Evolutionary conservation across 805 yeast genomes (phyloP).

Genomic region (Kluyveromyces nonfermentans): DNA sequence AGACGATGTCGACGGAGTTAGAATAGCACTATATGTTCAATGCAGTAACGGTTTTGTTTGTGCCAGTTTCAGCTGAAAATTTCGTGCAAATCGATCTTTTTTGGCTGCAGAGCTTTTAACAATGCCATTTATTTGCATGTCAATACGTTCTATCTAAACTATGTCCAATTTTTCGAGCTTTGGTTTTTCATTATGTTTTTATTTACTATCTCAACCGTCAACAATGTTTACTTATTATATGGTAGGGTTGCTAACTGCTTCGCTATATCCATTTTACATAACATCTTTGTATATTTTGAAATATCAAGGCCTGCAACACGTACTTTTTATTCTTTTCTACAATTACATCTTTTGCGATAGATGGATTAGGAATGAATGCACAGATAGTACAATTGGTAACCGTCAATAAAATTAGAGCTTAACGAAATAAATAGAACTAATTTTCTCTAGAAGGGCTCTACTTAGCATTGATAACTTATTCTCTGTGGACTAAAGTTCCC

Average conservation of each 20-base stretch:
- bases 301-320: constrained; percentile 3
- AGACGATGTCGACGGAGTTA: not conserved
- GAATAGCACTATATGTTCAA: not conserved
- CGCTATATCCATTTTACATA: not conserved
- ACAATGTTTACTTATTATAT: constrained; percentile 4
- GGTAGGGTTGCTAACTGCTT: not conserved
- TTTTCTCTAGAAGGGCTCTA: too few species aligned
- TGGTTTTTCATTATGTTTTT: not conserved
- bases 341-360: too few species aligned
- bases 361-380: too few species aligned
- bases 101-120: not conserved
- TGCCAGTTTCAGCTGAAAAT: not conserved
- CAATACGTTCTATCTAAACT: not conserved
- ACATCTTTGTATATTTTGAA: constrained; percentile 5
- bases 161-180: not conserved
- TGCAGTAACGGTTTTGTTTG: not conserved
- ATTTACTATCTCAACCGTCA: constrained; percentile 1
- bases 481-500: too few species aligned
- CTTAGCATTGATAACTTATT: too few species aligned
- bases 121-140: not conserved
- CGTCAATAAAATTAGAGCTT: not conserved
- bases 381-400: not conserved
- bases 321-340: not conserved
- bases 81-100: not conserved
- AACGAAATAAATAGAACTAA: not conserved